These are phyloP conservation scores for Fagopyrum tataricum DNA, from an alignment of 148 eudicot species.

Conservation along the genomic window DNA sequence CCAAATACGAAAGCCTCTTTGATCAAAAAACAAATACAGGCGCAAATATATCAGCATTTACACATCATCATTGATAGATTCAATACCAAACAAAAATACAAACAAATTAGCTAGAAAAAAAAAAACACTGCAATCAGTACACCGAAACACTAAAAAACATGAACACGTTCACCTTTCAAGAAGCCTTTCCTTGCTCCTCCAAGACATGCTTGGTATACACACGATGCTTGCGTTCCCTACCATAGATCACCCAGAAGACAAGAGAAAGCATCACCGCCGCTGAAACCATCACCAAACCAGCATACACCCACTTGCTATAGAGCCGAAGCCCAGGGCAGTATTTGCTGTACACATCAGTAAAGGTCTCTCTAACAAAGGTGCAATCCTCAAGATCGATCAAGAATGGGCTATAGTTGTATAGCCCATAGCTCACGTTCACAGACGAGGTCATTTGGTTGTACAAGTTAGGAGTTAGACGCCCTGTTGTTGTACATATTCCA, in stretches of 20 bases:
- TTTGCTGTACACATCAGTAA: conserved; percentile 15
- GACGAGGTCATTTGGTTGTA: conserved; percentile 57
- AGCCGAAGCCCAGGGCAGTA: conserved; percentile 26
- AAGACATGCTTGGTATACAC: conserved; percentile 21
- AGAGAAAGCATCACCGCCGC: conserved; percentile 26
- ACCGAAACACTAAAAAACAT: background rate
- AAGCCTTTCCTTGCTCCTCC: conserved; percentile 3
- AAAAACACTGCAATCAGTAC: background rate
- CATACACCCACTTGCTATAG: conserved; percentile 27
- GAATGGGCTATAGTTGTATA: conserved; percentile 31
- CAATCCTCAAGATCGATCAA: conserved; percentile 30
- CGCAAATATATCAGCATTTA: background rate
- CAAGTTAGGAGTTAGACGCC: conserved; percentile 59
- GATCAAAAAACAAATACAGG: background rate
- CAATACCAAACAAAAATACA: background rate
- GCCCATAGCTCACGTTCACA: conserved; percentile 59
- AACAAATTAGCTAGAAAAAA: background rate
- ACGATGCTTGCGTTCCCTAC: conserved; percentile 22
- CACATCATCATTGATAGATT: background rate
- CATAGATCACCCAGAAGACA: conserved; percentile 33
- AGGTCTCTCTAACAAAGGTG: conserved; percentile 19
- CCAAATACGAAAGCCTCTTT: too few relatives aligned
- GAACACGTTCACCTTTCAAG: background rate
- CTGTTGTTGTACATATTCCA: conserved; percentile 58
- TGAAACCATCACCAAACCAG: conserved; percentile 22